Conservation (phyloP, 108 stramenopile species). For the Nitzschia palea region DNA sequence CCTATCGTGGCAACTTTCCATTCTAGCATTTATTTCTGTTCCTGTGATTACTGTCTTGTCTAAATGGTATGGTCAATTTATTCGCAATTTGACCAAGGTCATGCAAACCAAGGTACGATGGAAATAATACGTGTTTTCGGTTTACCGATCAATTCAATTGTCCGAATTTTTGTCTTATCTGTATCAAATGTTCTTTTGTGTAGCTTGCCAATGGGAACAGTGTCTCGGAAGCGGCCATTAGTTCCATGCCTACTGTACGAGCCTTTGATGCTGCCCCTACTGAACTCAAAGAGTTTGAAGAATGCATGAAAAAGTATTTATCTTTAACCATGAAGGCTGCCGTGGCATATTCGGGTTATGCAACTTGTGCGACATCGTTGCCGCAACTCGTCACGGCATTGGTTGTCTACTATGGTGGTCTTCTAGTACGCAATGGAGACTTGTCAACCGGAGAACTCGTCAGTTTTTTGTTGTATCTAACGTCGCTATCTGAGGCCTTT, state of each 20-base stretch:
- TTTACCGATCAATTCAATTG: neutral
- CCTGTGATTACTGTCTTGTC: conserved; percentile 73
- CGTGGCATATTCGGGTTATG: conserved; percentile 69
- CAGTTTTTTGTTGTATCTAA: conserved; percentile 63
- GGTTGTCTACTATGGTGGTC: conserved; percentile 78
- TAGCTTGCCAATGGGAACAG: conserved; percentile 75
- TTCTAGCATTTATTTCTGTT: conserved; percentile 80
- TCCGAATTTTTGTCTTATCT: neutral
- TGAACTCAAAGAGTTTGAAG: conserved; percentile 61
- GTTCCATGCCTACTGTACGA: conserved; percentile 79
- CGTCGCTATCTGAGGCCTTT: conserved; percentile 57
- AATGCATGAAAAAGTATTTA: conserved; percentile 54
- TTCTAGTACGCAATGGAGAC: conserved; percentile 52
- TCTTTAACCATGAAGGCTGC: conserved; percentile 48
- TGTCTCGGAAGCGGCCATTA: conserved; percentile 71
- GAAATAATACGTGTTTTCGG: neutral
- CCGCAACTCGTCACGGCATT: conserved; percentile 73
- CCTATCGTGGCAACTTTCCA: conserved; percentile 69
- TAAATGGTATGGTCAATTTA: conserved; percentile 73
- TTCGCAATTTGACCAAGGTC: conserved; percentile 69
- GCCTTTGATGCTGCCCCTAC: conserved; percentile 71
- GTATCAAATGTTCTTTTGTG: neutral
- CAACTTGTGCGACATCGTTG: conserved; percentile 55
- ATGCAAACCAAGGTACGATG: conserved; percentile 64
- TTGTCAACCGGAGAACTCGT: conserved; percentile 66